Evolutionary conservation across 345 rosid genomes (phyloP), one percentile per base, ranked within the genome.

Genomic region (Atalantia buxifolia): DNA sequence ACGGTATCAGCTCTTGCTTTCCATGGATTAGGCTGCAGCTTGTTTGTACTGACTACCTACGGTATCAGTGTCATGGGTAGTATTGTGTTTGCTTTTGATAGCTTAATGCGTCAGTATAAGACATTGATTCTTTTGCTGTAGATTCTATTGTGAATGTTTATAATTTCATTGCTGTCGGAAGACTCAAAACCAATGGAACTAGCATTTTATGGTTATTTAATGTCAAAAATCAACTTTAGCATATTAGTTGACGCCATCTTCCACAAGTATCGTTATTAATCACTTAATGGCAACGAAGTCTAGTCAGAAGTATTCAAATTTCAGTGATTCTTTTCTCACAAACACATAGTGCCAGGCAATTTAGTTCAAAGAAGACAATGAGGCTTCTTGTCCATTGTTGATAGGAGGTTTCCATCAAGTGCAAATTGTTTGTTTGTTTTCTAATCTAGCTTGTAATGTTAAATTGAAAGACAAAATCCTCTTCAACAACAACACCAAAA

Each of bases 51-150:
- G 74, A 25, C 66, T 78, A 6, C 56, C 72, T 45, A 66, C 70
- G 67, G 69, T 56, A 75, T 56, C 56, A 72, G 74, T 61, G 57
- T 80, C 68, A 65, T 73, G 79, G 76, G 66, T 24, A 73, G 60
- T 33, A 18, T 66, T 50, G 63, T 79, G 73, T 36, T 78, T 83
- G 76, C 28, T 75, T 71, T 63, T 56, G 64, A 67, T 67, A 38
- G 61, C 13, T 8, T 25, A 40, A 25, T 69, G 12, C 31, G 66
- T 63, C 42, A 42, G 22, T 30, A 19, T 38, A 12, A 7, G 50
- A 25, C 7, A 10, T 42, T 75, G 30, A 5, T 30, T 70, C 45
- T 50, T 18, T 36, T 10, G 28, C 42, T 12, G 25, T 31, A 18
- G 7, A 9, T 27, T 45, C 28, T 4, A 2, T 7, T 42, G 30